Evolutionary conservation across 2,329 filamentous ascomycete genomes (phyloP).

Genomic region (Fusarium setosum): DNA sequence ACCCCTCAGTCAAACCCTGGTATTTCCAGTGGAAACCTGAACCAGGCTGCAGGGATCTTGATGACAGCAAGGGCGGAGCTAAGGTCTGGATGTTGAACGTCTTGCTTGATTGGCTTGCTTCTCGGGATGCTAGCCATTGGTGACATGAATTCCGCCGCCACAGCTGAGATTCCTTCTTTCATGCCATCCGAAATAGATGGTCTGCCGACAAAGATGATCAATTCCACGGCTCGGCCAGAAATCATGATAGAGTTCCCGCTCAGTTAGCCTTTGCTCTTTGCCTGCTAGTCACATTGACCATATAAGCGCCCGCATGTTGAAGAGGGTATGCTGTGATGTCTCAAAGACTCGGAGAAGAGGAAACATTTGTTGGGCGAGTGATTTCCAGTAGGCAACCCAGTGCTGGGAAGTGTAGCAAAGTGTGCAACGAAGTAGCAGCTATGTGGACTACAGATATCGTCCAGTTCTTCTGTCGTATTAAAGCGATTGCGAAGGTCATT

Average conservation of each 20-base stretch:
- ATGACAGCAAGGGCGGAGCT: conserved; percentile 21
- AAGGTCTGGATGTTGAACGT: conserved; percentile 13
- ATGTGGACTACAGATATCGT: background rate
- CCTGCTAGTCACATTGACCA: background rate
- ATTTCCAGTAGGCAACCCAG: background rate
- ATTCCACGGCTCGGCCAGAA: conserved; percentile 5
- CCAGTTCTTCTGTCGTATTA: too few relatives aligned
- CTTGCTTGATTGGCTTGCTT: conserved; percentile 23
- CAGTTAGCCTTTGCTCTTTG: background rate
- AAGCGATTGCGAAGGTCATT: too few relatives aligned
- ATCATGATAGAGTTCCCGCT: background rate
- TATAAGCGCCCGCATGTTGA: background rate
- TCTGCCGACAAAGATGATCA: conserved; percentile 15
- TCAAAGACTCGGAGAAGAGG: background rate
- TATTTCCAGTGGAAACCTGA: conserved; percentile 7
- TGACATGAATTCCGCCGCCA: conserved; percentile 38
- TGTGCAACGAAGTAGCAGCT: background rate
- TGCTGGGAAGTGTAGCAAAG: background rate
- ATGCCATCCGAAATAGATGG: conserved; percentile 14
- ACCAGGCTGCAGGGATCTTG: conserved; percentile 24
- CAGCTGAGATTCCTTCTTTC: conserved; percentile 27
- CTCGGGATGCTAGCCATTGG: conserved; percentile 23
- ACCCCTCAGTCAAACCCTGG: conserved; percentile 4
- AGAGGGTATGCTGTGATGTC: background rate
- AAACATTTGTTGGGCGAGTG: background rate